A percentile compares a stretch with the other conserved stretches of the same genome.
These are phyloP conservation scores for Crithidia brevicula DNA, from an alignment of 208 protist genomes.

Conservation along the genomic window DNA sequence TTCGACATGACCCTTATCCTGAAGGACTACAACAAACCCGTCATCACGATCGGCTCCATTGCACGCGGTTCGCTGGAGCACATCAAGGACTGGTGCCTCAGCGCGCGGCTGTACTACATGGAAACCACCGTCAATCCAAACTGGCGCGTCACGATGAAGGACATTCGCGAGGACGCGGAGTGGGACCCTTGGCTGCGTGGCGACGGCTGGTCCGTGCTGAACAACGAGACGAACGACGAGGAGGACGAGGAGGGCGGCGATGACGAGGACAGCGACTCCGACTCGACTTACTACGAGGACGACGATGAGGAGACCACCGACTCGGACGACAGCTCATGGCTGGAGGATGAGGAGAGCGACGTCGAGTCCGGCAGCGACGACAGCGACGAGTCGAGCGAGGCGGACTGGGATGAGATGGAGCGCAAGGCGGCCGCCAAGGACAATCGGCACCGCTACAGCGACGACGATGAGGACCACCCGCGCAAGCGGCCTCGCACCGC, in stretches of 20 bases:
- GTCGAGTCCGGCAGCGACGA: conserved; percentile 47
- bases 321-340: conserved; percentile 69
- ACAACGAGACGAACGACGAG: conserved; percentile 79
- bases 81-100: conserved; percentile 88
- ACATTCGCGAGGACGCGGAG: conserved; percentile 85
- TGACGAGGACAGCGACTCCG: conserved; percentile 69
- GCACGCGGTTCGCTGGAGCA: conserved; percentile 52
- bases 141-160: conserved; percentile 80
- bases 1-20: conserved; percentile 98
- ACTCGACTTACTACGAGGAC: conserved; percentile 84
- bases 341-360: conserved; percentile 82
- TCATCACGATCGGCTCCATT: conserved; percentile 72
- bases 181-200: conserved; percentile 83
- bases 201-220: conserved; percentile 73
- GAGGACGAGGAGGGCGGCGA: conserved; percentile 83
- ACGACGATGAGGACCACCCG: conserved; percentile 68
- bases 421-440: conserved; percentile 80
- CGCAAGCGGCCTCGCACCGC: conserved; percentile 44
- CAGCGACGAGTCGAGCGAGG: conserved; percentile 58
- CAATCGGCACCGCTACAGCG: conserved; percentile 54
- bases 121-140: conserved; percentile 80
- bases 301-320: conserved; percentile 74
- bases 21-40: conserved; percentile 95
- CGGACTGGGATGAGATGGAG: conserved; percentile 88
- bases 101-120: conserved; percentile 84